phyloP scores from a whole-genome alignment of 2,329 filamentous ascomycete genomes.

The Claviceps fusiformis region DNA sequence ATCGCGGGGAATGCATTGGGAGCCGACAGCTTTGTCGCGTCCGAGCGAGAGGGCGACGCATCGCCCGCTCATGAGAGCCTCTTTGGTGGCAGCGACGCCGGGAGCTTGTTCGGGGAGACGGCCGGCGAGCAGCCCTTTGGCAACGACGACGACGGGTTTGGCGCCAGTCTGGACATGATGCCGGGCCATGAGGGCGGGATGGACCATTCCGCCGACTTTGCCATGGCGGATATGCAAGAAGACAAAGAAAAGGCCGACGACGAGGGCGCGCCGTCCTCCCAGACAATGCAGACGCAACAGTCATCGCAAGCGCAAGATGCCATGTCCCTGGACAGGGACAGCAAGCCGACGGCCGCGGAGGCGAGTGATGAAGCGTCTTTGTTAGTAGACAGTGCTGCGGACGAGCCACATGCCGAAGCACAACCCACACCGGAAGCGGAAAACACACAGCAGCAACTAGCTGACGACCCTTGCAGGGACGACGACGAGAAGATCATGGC shows the following conservation, averaged over 20 bases:
- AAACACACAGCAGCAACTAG: not conserved
- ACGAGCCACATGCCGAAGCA: not conserved
- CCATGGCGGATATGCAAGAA: slow-evolving; percentile 22
- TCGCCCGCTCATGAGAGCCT: slow-evolving; percentile 65
- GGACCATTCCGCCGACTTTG: slow-evolving; percentile 29
- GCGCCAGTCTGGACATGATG: slow-evolving; percentile 52
- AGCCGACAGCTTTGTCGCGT: slow-evolving; percentile 12
- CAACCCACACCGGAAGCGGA: not conserved
- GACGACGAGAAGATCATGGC: not conserved
- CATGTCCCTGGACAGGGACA: slow-evolving; percentile 9
- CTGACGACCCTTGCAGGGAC: not conserved
- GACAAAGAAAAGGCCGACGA: not conserved
- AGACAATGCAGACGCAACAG: slow-evolving; percentile 1
- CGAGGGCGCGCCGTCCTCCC: not conserved
- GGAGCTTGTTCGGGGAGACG: slow-evolving; percentile 79
- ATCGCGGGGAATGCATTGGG: slow-evolving; percentile 3
- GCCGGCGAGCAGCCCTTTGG: slow-evolving; percentile 50
- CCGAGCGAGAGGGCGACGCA: slow-evolving; percentile 39
- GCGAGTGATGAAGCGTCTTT: not conserved
- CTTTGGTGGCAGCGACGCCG: slow-evolving; percentile 66
- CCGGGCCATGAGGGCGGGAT: slow-evolving; percentile 25
- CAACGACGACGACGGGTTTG: slow-evolving; percentile 76
- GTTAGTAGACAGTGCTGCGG: not conserved
- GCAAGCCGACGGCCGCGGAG: not conserved
- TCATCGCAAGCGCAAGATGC: slow-evolving; percentile 3